phyloP scores from a whole-genome alignment of 352 stramenopile species.

The Globisporangium lucens region DNA sequence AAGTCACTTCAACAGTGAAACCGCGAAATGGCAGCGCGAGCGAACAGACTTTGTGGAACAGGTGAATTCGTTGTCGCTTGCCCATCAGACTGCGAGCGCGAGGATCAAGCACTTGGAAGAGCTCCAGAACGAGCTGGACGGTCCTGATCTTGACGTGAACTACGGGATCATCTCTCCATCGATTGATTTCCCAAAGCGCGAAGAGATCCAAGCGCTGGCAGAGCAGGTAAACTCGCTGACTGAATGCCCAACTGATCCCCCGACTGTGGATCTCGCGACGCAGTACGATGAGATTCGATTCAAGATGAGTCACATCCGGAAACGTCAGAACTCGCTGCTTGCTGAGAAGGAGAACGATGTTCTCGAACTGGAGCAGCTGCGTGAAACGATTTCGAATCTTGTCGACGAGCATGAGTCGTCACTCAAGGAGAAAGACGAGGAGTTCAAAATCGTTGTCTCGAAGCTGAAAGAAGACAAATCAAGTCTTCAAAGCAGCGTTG shows the following conservation, averaged over 20 bases:
- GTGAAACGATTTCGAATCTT: slow-evolving; percentile 17
- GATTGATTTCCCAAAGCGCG: slow-evolving; percentile 44
- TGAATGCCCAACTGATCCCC: background rate
- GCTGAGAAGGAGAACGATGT: slow-evolving; percentile 19
- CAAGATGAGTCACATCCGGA: slow-evolving; percentile 22
- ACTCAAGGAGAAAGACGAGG: slow-evolving; percentile 10
- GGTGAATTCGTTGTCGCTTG: slow-evolving; percentile 23
- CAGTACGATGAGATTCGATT: slow-evolving; percentile 22
- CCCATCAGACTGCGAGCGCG: slow-evolving; percentile 18
- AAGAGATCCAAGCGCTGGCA: slow-evolving; percentile 29
- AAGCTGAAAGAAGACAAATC: slow-evolving; percentile 12
- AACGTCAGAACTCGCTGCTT: slow-evolving; percentile 21
- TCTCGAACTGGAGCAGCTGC: slow-evolving; percentile 17
- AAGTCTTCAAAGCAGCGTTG: slow-evolving; percentile 5
- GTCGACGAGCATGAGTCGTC: slow-evolving; percentile 13
- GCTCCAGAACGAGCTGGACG: slow-evolving; percentile 39
- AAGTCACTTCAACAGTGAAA: slow-evolving; percentile 10
- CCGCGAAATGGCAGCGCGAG: slow-evolving; percentile 11
- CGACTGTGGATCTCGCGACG: slow-evolving; percentile 4
- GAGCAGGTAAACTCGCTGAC: slow-evolving; percentile 15
- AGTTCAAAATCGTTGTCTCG: background rate
- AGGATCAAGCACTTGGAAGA: slow-evolving; percentile 34
- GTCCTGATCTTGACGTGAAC: slow-evolving; percentile 34
- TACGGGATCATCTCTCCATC: slow-evolving; percentile 45
- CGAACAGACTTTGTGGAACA: slow-evolving; percentile 12